phyloP scores from a whole-genome alignment of 768 basidiomycete genomes.

The Psilocybe cyanescens region DNA sequence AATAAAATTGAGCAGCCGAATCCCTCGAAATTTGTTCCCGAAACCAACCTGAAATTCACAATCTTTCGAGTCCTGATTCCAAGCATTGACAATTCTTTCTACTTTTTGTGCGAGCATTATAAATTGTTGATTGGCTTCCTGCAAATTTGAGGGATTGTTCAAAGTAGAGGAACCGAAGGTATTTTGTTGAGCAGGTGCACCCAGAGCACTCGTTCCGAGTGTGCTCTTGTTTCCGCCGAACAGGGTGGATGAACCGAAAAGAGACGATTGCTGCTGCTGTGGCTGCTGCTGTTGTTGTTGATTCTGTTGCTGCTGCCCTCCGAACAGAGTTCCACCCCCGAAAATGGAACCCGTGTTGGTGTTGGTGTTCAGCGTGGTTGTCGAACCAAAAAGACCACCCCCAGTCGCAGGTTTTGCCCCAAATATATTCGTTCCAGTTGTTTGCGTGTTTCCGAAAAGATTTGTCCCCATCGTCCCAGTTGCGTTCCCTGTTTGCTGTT shows the following conservation, averaged over 20 bases:
- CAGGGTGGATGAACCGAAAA: constrained; percentile 35
- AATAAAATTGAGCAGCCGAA: background rate
- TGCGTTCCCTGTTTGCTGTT: constrained; percentile 5
- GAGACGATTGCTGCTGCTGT: constrained; percentile 26
- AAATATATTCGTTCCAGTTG: constrained; percentile 23
- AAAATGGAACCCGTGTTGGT: constrained; percentile 26
- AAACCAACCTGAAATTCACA: constrained; percentile 78
- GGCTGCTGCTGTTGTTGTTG: constrained; percentile 30
- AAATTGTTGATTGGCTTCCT: constrained; percentile 65
- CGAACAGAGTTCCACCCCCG: constrained; percentile 25
- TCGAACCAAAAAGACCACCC: constrained; percentile 30
- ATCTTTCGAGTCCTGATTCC: constrained; percentile 68
- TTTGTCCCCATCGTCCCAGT: constrained; percentile 19
- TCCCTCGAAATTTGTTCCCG: background rate
- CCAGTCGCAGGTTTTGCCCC: constrained; percentile 18
- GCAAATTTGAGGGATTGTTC: constrained; percentile 36
- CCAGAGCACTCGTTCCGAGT: constrained; percentile 23
- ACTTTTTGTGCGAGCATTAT: constrained; percentile 58
- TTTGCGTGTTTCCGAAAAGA: constrained; percentile 28
- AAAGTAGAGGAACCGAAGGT: constrained; percentile 34
- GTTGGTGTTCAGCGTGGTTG: constrained; percentile 19
- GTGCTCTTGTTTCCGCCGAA: constrained; percentile 29
- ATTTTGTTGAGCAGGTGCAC: constrained; percentile 26
- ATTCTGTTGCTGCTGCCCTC: constrained; percentile 23
- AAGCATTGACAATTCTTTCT: constrained; percentile 66